Percentiles rank a stretch among this genome's conserved stretches.
Conservation (phyloP, 2,329 filamentous ascomycete genomes). For the Xylariaceae sp. region DNA sequence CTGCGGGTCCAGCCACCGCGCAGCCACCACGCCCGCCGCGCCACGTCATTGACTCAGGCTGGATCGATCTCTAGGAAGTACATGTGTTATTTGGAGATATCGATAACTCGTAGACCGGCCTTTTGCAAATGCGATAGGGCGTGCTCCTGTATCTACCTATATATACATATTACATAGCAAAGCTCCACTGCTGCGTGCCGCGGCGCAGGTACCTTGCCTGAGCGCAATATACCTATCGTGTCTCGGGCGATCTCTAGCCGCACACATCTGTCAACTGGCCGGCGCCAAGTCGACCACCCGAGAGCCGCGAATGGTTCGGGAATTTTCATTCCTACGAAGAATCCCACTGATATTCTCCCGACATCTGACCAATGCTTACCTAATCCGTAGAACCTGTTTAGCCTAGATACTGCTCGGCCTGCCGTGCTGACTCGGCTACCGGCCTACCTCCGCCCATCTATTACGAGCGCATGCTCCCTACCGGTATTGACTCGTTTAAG, state of each 20-base stretch:
- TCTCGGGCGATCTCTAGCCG: neutral
- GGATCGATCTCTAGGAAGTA: too few relatives aligned
- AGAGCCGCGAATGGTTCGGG: neutral
- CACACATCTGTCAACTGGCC: neutral
- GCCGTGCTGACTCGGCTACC: too few relatives aligned
- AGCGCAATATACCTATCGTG: neutral
- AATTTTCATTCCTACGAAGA: neutral
- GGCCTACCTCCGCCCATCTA: too few relatives aligned
- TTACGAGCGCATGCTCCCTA: too few relatives aligned
- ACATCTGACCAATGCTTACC: neutral
- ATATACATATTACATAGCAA: too few relatives aligned
- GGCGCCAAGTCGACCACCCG: neutral
- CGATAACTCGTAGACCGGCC: neutral
- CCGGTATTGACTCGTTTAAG: too few relatives aligned
- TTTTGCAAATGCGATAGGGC: neutral
- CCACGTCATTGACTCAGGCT: neutral
- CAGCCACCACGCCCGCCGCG: neutral
- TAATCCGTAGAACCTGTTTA: too few relatives aligned
- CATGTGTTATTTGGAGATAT: neutral
- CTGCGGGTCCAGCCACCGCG: too few relatives aligned
- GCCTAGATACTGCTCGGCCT: too few relatives aligned
- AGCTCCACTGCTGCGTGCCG: too few relatives aligned
- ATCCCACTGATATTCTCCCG: neutral
- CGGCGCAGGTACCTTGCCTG: neutral
- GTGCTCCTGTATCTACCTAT: too few relatives aligned